These are phyloP conservation scores for Vanilla planifolia DNA, from an alignment of 106 monocot genomes.

Conservation along the genomic window DNA sequence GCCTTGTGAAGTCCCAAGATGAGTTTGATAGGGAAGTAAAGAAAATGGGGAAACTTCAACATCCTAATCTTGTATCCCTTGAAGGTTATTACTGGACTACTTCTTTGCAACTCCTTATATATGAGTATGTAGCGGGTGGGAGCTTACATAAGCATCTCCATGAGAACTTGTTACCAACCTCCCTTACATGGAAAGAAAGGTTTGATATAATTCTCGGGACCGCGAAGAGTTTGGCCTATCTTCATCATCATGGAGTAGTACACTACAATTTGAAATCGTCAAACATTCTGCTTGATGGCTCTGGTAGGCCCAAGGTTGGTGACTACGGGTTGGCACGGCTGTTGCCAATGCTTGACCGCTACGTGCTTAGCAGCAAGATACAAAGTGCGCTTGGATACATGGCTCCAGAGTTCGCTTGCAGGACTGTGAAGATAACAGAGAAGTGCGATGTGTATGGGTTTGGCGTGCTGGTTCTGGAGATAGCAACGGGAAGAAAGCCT, in stretches of 20 bases:
- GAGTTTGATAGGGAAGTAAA: constrained; percentile 54
- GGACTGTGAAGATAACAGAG: constrained; percentile 12
- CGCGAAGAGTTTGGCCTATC: constrained; percentile 17
- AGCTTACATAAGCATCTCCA: constrained; percentile 27
- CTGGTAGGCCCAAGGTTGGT: constrained; percentile 14
- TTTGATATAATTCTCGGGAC: constrained; percentile 19
- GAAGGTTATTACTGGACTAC: constrained; percentile 66
- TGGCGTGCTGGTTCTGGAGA: constrained; percentile 18
- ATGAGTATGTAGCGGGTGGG: constrained; percentile 37
- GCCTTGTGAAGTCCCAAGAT: constrained; percentile 52
- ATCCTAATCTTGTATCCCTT: constrained; percentile 38
- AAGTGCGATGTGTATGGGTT: constrained; percentile 32
- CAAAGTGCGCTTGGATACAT: constrained; percentile 31
- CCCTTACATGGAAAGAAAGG: constrained; percentile 25
- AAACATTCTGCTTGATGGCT: constrained; percentile 19
- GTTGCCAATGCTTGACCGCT: constrained; percentile 28
- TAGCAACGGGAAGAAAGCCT: constrained; percentile 18
- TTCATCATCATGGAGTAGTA: constrained; percentile 11
- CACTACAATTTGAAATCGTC: constrained; percentile 30
- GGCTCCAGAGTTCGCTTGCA: constrained; percentile 34
- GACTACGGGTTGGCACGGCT: constrained; percentile 38
- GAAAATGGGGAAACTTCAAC: constrained; percentile 37
- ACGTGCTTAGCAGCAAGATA: constrained; percentile 21
- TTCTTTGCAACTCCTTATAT: constrained; percentile 54
- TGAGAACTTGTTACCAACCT: neutral